phyloP scores from a whole-genome alignment of 2,329 filamentous ascomycete genomes.

The Penicillium sp. region DNA sequence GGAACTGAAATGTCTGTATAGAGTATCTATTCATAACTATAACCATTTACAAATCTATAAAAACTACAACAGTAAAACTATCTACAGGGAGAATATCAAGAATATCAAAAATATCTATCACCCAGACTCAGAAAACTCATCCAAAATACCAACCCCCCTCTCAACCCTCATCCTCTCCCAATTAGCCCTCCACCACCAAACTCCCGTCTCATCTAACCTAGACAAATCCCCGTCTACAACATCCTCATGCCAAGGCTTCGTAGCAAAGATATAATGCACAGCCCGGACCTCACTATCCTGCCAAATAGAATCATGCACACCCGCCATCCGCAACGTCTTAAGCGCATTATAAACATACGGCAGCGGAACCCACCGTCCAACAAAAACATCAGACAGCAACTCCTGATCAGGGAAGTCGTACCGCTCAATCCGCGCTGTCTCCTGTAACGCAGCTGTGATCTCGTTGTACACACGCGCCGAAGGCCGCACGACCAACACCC shows the following conservation, averaged over 20 bases:
- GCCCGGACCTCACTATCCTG: slow-evolving; percentile 10
- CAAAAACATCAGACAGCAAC: slow-evolving; percentile 55
- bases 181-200: slow-evolving; percentile 19
- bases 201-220: slow-evolving; percentile 3
- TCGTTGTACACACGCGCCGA: slow-evolving; percentile 48
- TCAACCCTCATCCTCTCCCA: slow-evolving; percentile 10
- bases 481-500: slow-evolving; percentile 57
- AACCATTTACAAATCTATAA: neutral
- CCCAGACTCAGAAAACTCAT: slow-evolving; percentile 2
- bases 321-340: slow-evolving; percentile 54
- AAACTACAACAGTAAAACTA: neutral
- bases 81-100: neutral
- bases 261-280: slow-evolving; percentile 20
- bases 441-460: slow-evolving; percentile 47
- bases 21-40: neutral
- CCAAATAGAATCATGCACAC: slow-evolving; percentile 18
- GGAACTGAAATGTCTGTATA: neutral
- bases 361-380: slow-evolving; percentile 56
- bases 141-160: slow-evolving; percentile 1
- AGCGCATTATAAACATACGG: slow-evolving; percentile 64
- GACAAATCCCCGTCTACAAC: neutral
- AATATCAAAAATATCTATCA: neutral
- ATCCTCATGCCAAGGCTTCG: slow-evolving; percentile 17
- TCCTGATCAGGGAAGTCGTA: slow-evolving; percentile 61
- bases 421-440: slow-evolving; percentile 42